phyloP scores from a whole-genome alignment of 148 eudicot species.

The Persicaria tinctoria region DNA sequence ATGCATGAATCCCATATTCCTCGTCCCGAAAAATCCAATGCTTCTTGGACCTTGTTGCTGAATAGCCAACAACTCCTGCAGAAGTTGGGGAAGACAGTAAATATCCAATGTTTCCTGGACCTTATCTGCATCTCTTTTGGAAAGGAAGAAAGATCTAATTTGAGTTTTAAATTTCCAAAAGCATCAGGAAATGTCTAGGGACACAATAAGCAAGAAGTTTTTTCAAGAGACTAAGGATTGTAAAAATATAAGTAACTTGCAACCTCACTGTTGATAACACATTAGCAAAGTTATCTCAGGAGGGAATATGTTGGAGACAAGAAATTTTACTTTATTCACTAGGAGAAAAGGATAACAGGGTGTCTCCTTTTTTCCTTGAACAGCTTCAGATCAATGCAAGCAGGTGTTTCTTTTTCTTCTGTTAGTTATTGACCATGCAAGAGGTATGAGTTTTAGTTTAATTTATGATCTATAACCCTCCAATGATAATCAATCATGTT shows the following conservation, averaged over 20 bases:
- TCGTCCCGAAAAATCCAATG: conserved; percentile 95
- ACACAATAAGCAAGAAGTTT: neutral
- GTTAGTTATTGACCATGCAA: neutral
- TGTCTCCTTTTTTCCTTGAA: neutral
- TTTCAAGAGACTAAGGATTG: neutral
- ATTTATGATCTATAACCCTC: too few species aligned
- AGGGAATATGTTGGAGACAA: neutral
- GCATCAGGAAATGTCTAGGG: neutral
- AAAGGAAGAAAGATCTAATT: neutral
- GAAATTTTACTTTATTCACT: neutral
- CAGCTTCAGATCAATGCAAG: neutral
- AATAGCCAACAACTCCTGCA: conserved; percentile 85
- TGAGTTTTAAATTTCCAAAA: neutral
- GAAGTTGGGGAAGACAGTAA: conserved; percentile 10
- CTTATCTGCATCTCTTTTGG: too few species aligned
- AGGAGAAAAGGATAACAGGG: neutral
- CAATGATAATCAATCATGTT: too few species aligned
- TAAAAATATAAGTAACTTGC: neutral
- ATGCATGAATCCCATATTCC: conserved; percentile 99
- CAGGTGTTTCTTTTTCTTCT: neutral
- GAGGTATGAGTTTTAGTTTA: too few species aligned
- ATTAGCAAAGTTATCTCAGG: neutral
- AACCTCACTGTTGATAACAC: neutral
- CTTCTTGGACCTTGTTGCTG: conserved; percentile 96
- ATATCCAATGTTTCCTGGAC: too few species aligned